Base-by-base conservation (phyloP, 768 basidiomycete genomes). In the Trametopsis cervina region DNA sequence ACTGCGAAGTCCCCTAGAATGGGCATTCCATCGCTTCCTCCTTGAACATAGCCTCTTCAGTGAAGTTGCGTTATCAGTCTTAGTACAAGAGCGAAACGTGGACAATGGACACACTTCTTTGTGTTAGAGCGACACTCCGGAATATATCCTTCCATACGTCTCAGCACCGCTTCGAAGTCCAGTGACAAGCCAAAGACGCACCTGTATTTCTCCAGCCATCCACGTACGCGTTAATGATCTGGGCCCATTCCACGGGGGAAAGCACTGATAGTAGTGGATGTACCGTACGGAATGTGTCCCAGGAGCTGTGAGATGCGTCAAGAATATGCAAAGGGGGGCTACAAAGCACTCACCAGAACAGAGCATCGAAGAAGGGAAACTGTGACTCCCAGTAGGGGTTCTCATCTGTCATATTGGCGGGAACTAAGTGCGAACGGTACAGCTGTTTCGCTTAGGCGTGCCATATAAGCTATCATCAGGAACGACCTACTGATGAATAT, bases 241-340 rank as follows among this genome's bases (percentile, higher is more conserved):
- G 68, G 1, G 68, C 57, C 74, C 74, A 76, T 57, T 73, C 73
- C 18, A 47, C 46, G 12, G 75, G 75, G 1, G 69, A 67, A 6
- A 66, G 63, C 25, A 76, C 52, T 3, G 75, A 76, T 13, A 75
- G 66, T 5, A 75, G 60, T 10, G 75, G 75, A 44, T 77, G 75
- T 0, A 75, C 73, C 4, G 74, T 76, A 39, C 75, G 69, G 68
- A 76, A 75, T 0, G 72, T 72, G 52, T 77, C 75, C 75, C 75
- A 77, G 4, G 75, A 76, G 57, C 75, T 76, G 44, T 11, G 33
- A n/a, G n/a, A n/a, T n/a, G n/a, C n/a, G n/a, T n/a, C n/a, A n/a
- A n/a, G n/a, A n/a, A n/a, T 10, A 42, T 24, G 27, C 5, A 24
- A n/a, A n/a, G 13, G 5, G 18, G 6, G 7, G n/a, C 15, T 21